Percentiles rank a stretch among this genome's conserved stretches.
phyloP scores from a whole-genome alignment of 2,329 filamentous ascomycete species.

The Venturia oleaginea region DNA sequence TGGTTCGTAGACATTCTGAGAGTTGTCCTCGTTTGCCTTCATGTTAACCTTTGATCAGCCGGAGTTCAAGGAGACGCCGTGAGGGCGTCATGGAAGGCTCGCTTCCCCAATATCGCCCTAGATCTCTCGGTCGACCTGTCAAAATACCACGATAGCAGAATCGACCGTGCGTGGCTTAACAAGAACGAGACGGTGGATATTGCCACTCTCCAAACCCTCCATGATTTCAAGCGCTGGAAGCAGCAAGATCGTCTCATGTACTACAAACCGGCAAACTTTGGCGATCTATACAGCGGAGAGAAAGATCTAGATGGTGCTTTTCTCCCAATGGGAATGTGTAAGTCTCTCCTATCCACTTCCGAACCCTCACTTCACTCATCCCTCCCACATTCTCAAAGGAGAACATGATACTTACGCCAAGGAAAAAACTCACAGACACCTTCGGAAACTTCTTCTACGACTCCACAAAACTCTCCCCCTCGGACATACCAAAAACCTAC shows the following conservation, averaged over 20 bases:
- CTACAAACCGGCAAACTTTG: background rate
- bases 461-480: background rate
- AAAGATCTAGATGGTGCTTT: background rate
- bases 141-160: background rate
- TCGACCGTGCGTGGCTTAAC: background rate
- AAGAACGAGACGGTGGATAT: background rate
- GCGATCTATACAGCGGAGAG: background rate
- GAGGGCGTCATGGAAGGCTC: background rate
- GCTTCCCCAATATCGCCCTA: background rate
- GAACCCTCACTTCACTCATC: too few species aligned
- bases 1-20: background rate
- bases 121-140: background rate
- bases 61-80: background rate
- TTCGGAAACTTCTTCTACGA: background rate
- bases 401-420: too few species aligned
- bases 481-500: background rate
- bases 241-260: background rate
- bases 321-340: background rate
- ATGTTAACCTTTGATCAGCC: background rate
- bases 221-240: background rate
- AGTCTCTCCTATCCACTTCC: background rate
- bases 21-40: background rate
- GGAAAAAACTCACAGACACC: background rate
- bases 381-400: too few species aligned
- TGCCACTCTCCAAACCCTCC: background rate